Percentiles rank a stretch among this genome's conserved stretches.
Conservation (phyloP, 2,329 filamentous ascomycete genomes). For the Rosellinia necatrix region DNA sequence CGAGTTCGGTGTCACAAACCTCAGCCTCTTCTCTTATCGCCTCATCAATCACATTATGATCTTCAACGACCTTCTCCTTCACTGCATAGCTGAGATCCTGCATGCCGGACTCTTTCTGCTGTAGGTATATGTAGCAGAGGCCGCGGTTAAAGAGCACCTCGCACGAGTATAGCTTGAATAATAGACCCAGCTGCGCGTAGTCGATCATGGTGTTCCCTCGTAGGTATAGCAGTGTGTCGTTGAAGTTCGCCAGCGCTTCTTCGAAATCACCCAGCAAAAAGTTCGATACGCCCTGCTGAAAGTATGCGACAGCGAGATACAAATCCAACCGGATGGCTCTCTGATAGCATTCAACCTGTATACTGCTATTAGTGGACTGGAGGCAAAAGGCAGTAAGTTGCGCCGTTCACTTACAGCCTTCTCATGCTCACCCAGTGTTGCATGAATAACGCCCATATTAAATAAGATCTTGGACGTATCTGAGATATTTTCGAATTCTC, state of each 20-base stretch:
- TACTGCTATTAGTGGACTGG: conserved; percentile 20
- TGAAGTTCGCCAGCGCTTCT: conserved; percentile 97
- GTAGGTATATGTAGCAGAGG: conserved; percentile 94
- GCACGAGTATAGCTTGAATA: conserved; percentile 96
- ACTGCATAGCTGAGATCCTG: conserved; percentile 88
- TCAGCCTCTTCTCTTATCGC: conserved; percentile 92
- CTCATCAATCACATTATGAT: conserved; percentile 98
- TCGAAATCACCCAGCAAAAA: conserved; percentile 97
- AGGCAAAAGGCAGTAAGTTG: background rate
- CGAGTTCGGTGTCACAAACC: conserved; percentile 54
- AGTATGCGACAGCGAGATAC: conserved; percentile 96
- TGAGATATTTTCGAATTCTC: conserved; percentile 81
- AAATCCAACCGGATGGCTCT: conserved; percentile 87
- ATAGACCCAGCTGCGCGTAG: conserved; percentile 91
- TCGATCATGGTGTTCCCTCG: conserved; percentile 97
- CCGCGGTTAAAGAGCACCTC: conserved; percentile 97
- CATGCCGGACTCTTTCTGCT: conserved; percentile 88
- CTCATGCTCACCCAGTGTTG: conserved; percentile 92
- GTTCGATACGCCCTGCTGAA: conserved; percentile 97
- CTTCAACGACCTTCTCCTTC: conserved; percentile 94
- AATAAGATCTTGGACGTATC: conserved; percentile 99
- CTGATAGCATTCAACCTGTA: conserved; percentile 91
- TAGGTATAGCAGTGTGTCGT: conserved; percentile 93
- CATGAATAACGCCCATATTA: conserved; percentile 97
- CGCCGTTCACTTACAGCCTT: conserved; percentile 75